Conservation (phyloP, 1,284 basidiomycete species). For the Vanrija pseudolonga region DNA sequence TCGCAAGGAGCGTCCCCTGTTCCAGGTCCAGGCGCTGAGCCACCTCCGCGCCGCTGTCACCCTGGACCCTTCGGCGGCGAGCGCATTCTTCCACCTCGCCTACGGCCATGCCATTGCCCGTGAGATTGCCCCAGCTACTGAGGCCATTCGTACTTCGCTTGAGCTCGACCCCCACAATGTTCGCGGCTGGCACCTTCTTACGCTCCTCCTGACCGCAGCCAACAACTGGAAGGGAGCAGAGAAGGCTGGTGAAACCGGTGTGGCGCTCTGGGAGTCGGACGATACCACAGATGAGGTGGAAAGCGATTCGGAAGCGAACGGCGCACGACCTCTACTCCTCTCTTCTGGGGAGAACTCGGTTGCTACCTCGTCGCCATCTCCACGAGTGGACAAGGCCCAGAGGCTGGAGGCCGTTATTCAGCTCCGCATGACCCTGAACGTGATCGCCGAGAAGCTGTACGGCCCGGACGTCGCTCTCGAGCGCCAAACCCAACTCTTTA, state of each 20-base stretch:
- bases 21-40: constrained; percentile 60
- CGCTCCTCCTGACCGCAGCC: constrained; percentile 70
- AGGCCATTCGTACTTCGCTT: constrained; percentile 68
- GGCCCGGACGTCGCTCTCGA: constrained; percentile 80
- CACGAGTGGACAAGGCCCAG: constrained; percentile 54
- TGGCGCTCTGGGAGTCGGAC: constrained; percentile 55
- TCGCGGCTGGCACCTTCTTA: constrained; percentile 87
- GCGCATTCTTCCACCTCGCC: constrained; percentile 72
- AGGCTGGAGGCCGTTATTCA: constrained; percentile 73
- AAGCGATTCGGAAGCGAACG: neutral
- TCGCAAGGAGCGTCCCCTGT: constrained; percentile 58
- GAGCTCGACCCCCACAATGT: constrained; percentile 70
- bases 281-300: constrained; percentile 18
- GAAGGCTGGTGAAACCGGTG: constrained; percentile 69
- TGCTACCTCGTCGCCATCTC: constrained; percentile 35
- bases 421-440: constrained; percentile 80
- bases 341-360: constrained; percentile 14
- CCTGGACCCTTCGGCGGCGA: constrained; percentile 58
- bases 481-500: constrained; percentile 81
- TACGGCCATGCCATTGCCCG: constrained; percentile 69
- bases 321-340: constrained; percentile 11
- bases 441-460: constrained; percentile 75
- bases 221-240: constrained; percentile 78
- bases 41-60: constrained; percentile 59
- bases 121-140: constrained; percentile 65